A percentile compares a stretch with the other conserved stretches of the same genome.
Evolutionary conservation across 495 filamentous ascomycete genomes (phyloP).

Genomic region (Penicillium pancosmium): DNA sequence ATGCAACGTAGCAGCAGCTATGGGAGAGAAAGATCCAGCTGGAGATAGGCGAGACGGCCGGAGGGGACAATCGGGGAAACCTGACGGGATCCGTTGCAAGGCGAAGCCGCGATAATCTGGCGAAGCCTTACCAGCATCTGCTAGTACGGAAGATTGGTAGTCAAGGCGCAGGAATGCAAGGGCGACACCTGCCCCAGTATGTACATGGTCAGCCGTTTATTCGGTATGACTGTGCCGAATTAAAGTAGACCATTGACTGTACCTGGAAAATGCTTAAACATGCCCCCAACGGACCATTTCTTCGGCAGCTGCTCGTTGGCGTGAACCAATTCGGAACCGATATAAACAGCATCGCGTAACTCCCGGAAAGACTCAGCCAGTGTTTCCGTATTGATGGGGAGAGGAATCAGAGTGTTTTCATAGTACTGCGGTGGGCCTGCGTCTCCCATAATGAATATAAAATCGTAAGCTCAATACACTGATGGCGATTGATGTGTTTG

Average conservation of each 20-base stretch:
- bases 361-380: conserved; percentile 26
- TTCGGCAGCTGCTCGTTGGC: conserved; percentile 25
- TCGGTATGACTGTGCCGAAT: not conserved
- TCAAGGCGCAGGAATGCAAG: conserved; percentile 43
- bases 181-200: conserved; percentile 32
- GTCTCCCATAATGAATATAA: conserved; percentile 19
- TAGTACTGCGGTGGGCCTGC: conserved; percentile 32
- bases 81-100: conserved; percentile 31
- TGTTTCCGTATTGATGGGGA: conserved; percentile 18
- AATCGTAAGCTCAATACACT: conserved; percentile 1
- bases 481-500: not conserved
- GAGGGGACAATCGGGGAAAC: conserved; percentile 30
- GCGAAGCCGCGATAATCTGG: conserved; percentile 33
- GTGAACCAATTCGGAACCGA: conserved; percentile 32
- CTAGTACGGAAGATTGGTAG: conserved; percentile 32
- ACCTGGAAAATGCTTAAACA: conserved; percentile 37
- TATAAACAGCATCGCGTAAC: conserved; percentile 32
- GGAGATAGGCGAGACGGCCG: conserved; percentile 37
- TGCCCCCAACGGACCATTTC: conserved; percentile 29
- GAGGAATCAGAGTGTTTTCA: conserved; percentile 23
- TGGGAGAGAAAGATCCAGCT: conserved; percentile 31
- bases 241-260: not conserved
- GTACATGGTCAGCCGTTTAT: conserved; percentile 8
- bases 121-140: conserved; percentile 5
- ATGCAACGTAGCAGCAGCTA: conserved; percentile 31